Conservation (phyloP, 1,284 basidiomycete genomes). For the Boletus mariae region DNA sequence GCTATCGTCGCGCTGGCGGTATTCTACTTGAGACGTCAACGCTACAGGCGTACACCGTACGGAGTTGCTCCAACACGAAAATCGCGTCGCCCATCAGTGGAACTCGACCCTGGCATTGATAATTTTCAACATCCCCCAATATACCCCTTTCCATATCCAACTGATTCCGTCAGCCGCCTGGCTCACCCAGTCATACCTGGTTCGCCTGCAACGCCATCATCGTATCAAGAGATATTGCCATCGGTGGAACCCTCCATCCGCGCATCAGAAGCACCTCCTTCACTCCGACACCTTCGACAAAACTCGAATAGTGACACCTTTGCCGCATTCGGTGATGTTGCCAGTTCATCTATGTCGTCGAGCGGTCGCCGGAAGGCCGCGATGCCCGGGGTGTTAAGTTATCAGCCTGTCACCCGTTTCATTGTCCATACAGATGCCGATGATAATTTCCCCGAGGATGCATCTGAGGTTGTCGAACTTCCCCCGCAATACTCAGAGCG, state of each 20-base stretch:
- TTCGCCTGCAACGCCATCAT: slow-evolving; percentile 1
- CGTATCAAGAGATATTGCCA: slow-evolving; percentile 5
- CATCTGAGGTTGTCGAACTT: slow-evolving; percentile 62
- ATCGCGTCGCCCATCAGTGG: slow-evolving; percentile 31
- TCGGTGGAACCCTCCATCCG: slow-evolving; percentile 7
- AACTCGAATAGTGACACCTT: slow-evolving; percentile 21
- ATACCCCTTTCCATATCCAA: slow-evolving; percentile 31
- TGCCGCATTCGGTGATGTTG: slow-evolving; percentile 19
- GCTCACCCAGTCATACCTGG: slow-evolving; percentile 11
- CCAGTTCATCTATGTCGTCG: slow-evolving; percentile 34
- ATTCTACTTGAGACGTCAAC: slow-evolving; percentile 41
- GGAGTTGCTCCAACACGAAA: slow-evolving; percentile 14
- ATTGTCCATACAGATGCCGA: slow-evolving; percentile 72
- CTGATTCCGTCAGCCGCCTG: slow-evolving; percentile 20
- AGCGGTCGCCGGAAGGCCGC: slow-evolving; percentile 49
- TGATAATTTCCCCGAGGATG: slow-evolving; percentile 43
- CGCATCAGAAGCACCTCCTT: slow-evolving; percentile 22
- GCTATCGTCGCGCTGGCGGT: slow-evolving; percentile 45
- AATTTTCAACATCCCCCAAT: slow-evolving; percentile 22
- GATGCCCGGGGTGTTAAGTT: slow-evolving; percentile 41
- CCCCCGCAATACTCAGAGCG: slow-evolving; percentile 70
- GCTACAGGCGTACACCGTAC: slow-evolving; percentile 26
- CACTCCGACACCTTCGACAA: slow-evolving; percentile 22
- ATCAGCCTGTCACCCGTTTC: slow-evolving; percentile 49
- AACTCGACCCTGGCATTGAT: slow-evolving; percentile 25